Evolutionary conservation across 495 filamentous ascomycete genomes (phyloP).

Genomic region (Cladorrhinum samala): DNA sequence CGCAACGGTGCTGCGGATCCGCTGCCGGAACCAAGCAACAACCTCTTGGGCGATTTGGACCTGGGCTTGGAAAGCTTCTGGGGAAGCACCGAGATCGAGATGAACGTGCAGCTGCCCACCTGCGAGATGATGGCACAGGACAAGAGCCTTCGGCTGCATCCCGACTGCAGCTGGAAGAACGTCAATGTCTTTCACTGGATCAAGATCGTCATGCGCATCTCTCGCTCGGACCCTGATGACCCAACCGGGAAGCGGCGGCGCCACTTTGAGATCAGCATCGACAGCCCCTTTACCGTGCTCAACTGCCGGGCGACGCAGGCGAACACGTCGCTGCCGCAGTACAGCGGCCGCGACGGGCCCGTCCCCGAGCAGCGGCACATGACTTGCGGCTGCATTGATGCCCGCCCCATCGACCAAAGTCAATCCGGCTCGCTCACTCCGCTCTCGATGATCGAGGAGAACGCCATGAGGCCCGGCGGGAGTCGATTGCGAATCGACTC

Average conservation of each 20-base stretch:
- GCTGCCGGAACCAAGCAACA: constrained; percentile 49
- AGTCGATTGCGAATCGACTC: constrained; percentile 19
- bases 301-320: constrained; percentile 89
- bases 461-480: constrained; percentile 7
- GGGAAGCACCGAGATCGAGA: constrained; percentile 94
- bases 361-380: constrained; percentile 38
- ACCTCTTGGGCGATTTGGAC: constrained; percentile 76
- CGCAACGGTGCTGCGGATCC: constrained; percentile 29
- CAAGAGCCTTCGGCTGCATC: constrained; percentile 67
- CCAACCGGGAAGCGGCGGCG: constrained; percentile 69
- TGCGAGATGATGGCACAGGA: constrained; percentile 85
- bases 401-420: constrained; percentile 41
- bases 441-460: constrained; percentile 22
- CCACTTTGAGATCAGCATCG: constrained; percentile 98
- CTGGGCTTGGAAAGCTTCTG: constrained; percentile 55
- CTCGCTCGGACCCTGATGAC: constrained; percentile 75
- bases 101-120: constrained; percentile 89
- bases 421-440: constrained; percentile 25
- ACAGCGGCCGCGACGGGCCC: constrained; percentile 56
- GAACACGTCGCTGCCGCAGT: constrained; percentile 84
- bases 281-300: constrained; percentile 93
- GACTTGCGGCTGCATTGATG: constrained; percentile 74
- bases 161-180: constrained; percentile 92
- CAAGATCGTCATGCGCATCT: constrained; percentile 98
- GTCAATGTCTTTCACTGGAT: constrained; percentile 99